Evolutionary conservation across 2,329 filamentous ascomycete genomes (phyloP).

Genomic region (Hymenoscyphus linearis): DNA sequence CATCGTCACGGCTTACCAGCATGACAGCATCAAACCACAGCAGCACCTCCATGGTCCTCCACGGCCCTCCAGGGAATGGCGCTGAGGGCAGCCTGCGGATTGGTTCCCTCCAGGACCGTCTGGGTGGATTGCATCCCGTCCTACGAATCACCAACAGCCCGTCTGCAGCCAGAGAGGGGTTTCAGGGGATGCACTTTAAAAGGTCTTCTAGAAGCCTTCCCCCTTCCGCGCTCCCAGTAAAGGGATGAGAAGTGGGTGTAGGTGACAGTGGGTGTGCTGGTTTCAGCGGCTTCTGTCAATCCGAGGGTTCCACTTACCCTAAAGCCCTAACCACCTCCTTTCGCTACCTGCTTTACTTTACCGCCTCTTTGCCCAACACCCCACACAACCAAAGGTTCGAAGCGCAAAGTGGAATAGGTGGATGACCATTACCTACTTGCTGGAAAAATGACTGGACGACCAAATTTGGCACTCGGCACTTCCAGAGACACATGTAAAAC

Average conservation of each 20-base stretch:
- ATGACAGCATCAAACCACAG: not conserved
- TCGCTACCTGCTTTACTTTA: not conserved
- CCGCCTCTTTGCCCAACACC: not conserved
- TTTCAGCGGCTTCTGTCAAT: not conserved
- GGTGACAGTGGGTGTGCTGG: not conserved
- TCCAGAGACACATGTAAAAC: not conserved
- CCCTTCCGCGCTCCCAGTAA: not conserved
- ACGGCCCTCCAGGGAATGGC: not conserved
- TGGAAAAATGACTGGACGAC: not conserved
- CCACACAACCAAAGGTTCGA: not conserved
- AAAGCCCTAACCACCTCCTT: not conserved
- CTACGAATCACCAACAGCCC: not conserved
- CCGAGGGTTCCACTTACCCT: not conserved
- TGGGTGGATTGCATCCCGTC: not conserved
- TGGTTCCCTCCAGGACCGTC: not conserved
- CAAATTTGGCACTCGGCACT: not conserved
- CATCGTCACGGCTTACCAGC: no score
- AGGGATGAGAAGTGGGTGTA: not conserved
- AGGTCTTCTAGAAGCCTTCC: constrained; percentile 8
- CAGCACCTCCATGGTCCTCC: no score
- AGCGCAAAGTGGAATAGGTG: not conserved
- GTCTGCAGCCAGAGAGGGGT: not conserved
- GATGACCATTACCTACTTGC: not conserved
- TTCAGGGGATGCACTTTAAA: not conserved
- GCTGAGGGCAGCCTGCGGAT: not conserved